Evolutionary conservation across 2,329 filamentous ascomycete species (phyloP), one percentile per base, ranked within the genome.

Genomic region (Pseudogymnoascus sp.): DNA sequence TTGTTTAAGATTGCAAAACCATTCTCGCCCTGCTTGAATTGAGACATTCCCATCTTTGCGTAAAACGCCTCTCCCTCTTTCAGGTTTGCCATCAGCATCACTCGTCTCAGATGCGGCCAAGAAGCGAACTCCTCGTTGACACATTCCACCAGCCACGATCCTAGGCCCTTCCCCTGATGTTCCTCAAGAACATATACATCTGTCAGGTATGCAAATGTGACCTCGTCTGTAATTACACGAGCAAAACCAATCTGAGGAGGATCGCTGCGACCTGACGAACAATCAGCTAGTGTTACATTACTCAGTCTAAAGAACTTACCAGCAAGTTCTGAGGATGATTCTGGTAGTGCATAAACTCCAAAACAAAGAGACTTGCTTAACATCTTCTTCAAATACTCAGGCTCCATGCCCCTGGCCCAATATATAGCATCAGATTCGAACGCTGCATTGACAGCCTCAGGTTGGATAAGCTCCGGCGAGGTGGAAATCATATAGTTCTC

Each of bases 151-250:
- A 90, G 74, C 85, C 86, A 90, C 46, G 77, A 81, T 2, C 84
- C 88, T 1, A 91, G 77, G 0, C 88, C 87, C 8, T 79, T 76
- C 4, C 82, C 80, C 70, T 88, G 86, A 69, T 85, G 83, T 40
- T 81, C 78, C 0, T 82, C 77, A 2, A 84, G 72, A 21, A 90
- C 77, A 72, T 88, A 90, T 18, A 90, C 84, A 69, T 90, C 88
- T 25, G 87, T 88, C 40, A 89, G 74, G 69, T 89, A 91, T 36
- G 82, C 86, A 68, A 90, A 84, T 0, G 87, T 88, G 56, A 85
- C 80, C 69, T 83, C 82, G 73, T 91, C 89, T 7, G 88, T 91
- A 61, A 91, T 77, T n/a, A 89, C 73, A 36, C 89, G 79, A 1
- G 81, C 82, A 63, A 87, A 79, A 0, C 85, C 86, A 59, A 89